A percentile compares a stretch with the other conserved stretches of the same genome.
These are phyloP conservation scores for Aphanomyces stellatus DNA, from an alignment of 352 stramenopile genomes.

Conservation along the genomic window DNA sequence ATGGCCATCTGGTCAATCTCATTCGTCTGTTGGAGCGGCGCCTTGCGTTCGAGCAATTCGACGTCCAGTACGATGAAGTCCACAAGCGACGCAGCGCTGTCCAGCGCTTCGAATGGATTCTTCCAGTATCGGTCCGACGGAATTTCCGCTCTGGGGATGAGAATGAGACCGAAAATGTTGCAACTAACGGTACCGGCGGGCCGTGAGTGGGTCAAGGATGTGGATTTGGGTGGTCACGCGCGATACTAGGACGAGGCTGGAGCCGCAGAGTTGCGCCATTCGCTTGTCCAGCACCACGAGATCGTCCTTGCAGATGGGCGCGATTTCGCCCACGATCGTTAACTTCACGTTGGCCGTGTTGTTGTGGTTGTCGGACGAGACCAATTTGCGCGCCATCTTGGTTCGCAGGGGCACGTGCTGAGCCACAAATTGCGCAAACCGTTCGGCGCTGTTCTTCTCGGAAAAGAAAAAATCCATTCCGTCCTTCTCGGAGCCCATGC, in stretches of 20 bases:
- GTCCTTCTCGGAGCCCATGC: conserved; percentile 54
- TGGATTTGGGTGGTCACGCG: conserved; percentile 56
- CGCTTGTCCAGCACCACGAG: conserved; percentile 50
- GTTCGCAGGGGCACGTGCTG: conserved; percentile 54
- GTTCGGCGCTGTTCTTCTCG: conserved; percentile 39
- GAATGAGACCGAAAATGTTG: neutral
- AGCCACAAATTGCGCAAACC: conserved; percentile 54
- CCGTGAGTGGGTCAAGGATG: conserved; percentile 48
- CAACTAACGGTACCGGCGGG: conserved; percentile 21
- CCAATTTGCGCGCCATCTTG: conserved; percentile 63
- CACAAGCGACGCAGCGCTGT: conserved; percentile 45
- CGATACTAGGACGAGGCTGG: conserved; percentile 44
- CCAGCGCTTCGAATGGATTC: conserved; percentile 45
- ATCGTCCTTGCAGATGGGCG: conserved; percentile 69
- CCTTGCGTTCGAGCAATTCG: conserved; percentile 31
- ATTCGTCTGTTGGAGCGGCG: neutral
- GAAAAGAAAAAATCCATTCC: conserved; percentile 78
- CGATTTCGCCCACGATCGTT: conserved; percentile 60
- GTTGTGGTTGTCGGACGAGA: conserved; percentile 63
- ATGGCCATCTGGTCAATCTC: conserved; percentile 27
- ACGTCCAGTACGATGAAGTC: conserved; percentile 70
- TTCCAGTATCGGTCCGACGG: conserved; percentile 65
- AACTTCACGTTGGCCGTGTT: conserved; percentile 55
- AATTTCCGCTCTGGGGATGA: conserved; percentile 31
- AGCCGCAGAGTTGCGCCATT: conserved; percentile 51